phyloP scores from a whole-genome alignment of 768 basidiomycete species.

The Exsudoporus frostii region DNA sequence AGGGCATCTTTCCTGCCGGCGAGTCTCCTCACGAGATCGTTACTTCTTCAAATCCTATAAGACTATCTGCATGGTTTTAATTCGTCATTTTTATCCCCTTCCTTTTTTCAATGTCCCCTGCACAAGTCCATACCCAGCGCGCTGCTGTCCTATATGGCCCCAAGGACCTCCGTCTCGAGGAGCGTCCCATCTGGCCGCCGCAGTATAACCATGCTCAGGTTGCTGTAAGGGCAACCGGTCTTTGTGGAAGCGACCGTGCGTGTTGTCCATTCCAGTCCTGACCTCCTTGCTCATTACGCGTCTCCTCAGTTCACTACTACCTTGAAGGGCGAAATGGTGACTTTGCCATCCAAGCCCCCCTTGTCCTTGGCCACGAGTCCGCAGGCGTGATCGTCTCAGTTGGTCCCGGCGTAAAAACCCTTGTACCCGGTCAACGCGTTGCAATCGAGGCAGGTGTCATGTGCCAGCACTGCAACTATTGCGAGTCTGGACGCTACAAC shows the following conservation, averaged over 20 bases:
- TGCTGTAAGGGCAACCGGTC: conserved; percentile 75
- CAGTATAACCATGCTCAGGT: conserved; percentile 74
- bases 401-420: conserved; percentile 61
- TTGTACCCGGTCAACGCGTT: conserved; percentile 79
- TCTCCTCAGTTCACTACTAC: conserved; percentile 80
- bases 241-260: conserved; percentile 85
- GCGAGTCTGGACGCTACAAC: conserved; percentile 81
- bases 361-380: conserved; percentile 92
- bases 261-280: conserved; percentile 13
- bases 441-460: conserved; percentile 92
- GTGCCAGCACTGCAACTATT: conserved; percentile 74
- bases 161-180: conserved; percentile 77
- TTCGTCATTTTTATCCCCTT: conserved; percentile 23
- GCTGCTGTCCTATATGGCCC: conserved; percentile 84
- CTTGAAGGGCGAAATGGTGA: conserved; percentile 87
- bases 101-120: conserved; percentile 38
- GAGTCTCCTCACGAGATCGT: conserved; percentile 35
- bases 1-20: conserved; percentile 25
- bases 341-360: conserved; percentile 79
- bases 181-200: conserved; percentile 72
- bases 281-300: not conserved
- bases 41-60: conserved; percentile 33
- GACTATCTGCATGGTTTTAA: conserved; percentile 25
- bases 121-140: conserved; percentile 52
- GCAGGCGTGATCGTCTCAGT: conserved; percentile 86